Conservation (phyloP, 352 stramenopile genomes). For the Bremia lactucae region DNA sequence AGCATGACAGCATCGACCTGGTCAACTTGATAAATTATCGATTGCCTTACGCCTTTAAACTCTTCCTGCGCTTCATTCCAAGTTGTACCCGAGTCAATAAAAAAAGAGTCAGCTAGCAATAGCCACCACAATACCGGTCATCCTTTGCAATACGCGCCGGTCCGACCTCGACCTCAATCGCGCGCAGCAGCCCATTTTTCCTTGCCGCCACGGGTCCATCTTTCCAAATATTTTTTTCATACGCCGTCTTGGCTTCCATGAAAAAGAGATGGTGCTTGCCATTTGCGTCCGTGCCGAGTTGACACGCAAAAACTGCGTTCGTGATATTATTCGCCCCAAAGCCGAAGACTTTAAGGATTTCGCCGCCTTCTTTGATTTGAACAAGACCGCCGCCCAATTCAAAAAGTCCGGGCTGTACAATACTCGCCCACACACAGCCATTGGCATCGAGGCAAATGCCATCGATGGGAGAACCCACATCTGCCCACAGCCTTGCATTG, state of each 20-base stretch:
- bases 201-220: conserved; percentile 18
- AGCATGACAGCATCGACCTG: too few relatives aligned
- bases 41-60: too few relatives aligned
- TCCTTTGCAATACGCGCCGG: conserved; percentile 28
- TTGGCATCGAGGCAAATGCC: conserved; percentile 59
- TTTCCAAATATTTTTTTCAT: conserved; percentile 37
- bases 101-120: conserved; percentile 38
- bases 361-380: conserved; percentile 42
- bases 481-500: conserved; percentile 43
- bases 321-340: conserved; percentile 50
- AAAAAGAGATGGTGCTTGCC: conserved; percentile 55
- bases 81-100: too few relatives aligned
- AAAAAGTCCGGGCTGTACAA: conserved; percentile 45
- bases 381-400: conserved; percentile 34
- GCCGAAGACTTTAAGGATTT: conserved; percentile 41
- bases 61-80: too few relatives aligned
- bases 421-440: conserved; percentile 49
- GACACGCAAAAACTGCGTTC: conserved; percentile 45
- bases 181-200: conserved; percentile 33
- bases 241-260: conserved; percentile 29
- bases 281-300: conserved; percentile 38
- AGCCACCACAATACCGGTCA: conserved; percentile 47
- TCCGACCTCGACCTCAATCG: conserved; percentile 39
- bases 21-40: too few relatives aligned
- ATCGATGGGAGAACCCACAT: conserved; percentile 35